Base-by-base conservation (phyloP, 352 stramenopile genomes). In the Halophytophthora batemanensis region DNA sequence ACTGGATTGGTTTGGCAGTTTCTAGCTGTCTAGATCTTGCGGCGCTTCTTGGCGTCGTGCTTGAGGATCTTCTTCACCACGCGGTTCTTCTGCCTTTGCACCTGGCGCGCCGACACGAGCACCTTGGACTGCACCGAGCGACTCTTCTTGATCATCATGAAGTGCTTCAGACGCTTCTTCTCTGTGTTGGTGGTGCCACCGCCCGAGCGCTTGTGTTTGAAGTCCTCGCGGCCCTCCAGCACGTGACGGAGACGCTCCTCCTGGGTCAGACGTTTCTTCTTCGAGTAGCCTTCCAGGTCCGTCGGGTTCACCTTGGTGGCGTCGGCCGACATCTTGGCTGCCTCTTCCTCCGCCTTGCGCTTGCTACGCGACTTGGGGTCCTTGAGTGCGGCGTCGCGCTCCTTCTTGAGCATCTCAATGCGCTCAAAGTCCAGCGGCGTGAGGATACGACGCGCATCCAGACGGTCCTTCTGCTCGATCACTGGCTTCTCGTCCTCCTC, bases 91-190 rank as follows among this genome's bases (percentile, higher is more conserved):
- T 73, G 55, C 22, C 69, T 61, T 61, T 97, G 88, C 40, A 97
- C 77, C 57, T 95, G 72, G 22, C 82, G 82, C 39, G 90, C 87
- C 38, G 76, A 91, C 56, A 84, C 74, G 38, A 93, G 82, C 49
- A 96, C 78, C 72, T 97, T 96, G 56, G 60, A 71, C 67, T 97
- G 87, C 49, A 98, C 90, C 25, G 77, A 68, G 49, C 83, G 83
- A 60, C 90, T 97, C 67, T 97, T 97, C 63, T 98, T 97, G 42
- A 97, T 90, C 96, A 99, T 99, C 59, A 97, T 84, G 51, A 98
- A 99, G 69, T 98, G 98, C 82, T 99, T 99, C 11, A 93, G 86
- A 43, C 96, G 83, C 58, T 89, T 87, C 78, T 99, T 99, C 74
- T 99, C 96, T 48, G 82, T 97, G 74, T 99, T 99, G 33, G 96